Percentiles rank a stretch among this genome's conserved stretches.
Conservation (phyloP, 768 basidiomycete species). For the Steccherinum ochraceum region DNA sequence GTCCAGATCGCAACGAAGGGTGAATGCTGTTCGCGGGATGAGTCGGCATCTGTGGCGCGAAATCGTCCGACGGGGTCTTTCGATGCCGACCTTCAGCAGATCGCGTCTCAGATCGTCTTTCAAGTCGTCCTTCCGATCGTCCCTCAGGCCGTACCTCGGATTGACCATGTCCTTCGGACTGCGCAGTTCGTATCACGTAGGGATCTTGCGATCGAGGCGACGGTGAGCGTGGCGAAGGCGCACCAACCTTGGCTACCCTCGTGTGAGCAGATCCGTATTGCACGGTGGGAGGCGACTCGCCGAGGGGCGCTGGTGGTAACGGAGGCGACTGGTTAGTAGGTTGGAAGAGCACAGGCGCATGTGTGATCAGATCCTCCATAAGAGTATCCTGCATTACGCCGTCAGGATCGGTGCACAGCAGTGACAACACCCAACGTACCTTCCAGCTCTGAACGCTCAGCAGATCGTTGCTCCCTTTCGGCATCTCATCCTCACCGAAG, state of each 20-base stretch:
- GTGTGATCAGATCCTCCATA: slow-evolving; percentile 81
- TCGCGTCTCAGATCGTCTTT: no score
- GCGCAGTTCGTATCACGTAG: slow-evolving; percentile 13
- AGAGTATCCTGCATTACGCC: slow-evolving; percentile 66
- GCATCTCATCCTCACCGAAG: slow-evolving; percentile 88
- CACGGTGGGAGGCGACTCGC: slow-evolving; percentile 50
- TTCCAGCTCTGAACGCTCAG: slow-evolving; percentile 70
- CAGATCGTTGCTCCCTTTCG: slow-evolving; percentile 63
- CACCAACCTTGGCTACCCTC: slow-evolving; percentile 49
- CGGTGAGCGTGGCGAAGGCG: slow-evolving; percentile 17
- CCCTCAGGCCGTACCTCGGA: neutral
- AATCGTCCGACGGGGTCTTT: slow-evolving; percentile 43
- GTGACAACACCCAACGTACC: no score
- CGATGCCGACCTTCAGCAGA: neutral
- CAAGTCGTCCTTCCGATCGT: no score
- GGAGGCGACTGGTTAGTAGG: slow-evolving; percentile 47
- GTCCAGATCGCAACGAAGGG: slow-evolving; percentile 52
- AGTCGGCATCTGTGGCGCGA: slow-evolving; percentile 62
- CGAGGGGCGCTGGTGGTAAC: slow-evolving; percentile 64
- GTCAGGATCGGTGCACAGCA: neutral
- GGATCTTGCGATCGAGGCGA: slow-evolving; percentile 7
- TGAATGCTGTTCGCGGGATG: slow-evolving; percentile 74
- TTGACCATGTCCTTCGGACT: neutral
- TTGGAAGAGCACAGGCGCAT: slow-evolving; percentile 65
- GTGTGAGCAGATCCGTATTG: slow-evolving; percentile 72